Conservation (phyloP, 306 rosid genomes). For the Vigna unguiculata region DNA sequence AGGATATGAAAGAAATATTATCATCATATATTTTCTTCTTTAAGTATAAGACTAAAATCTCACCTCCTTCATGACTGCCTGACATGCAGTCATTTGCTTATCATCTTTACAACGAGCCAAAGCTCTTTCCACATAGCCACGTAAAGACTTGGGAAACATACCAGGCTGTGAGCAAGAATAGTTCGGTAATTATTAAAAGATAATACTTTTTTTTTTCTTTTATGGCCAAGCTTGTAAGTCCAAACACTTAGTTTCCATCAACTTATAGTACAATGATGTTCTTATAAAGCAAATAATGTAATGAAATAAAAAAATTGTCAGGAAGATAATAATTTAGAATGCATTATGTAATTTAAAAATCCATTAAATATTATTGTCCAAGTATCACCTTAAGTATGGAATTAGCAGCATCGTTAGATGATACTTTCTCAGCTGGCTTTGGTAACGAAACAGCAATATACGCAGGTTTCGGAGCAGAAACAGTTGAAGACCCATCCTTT, state of each 20-base stretch:
- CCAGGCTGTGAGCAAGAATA: constrained; percentile 74
- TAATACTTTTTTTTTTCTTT: neutral
- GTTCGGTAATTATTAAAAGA: constrained; percentile 36
- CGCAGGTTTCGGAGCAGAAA: constrained; percentile 73
- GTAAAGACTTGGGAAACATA: constrained; percentile 85
- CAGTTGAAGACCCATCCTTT: constrained; percentile 65
- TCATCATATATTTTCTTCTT: neutral
- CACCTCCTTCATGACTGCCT: constrained; percentile 90
- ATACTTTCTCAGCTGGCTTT: constrained; percentile 63
- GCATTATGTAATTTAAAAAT: constrained; percentile 22
- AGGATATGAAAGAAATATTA: constrained; percentile 26
- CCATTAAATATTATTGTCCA: constrained; percentile 31
- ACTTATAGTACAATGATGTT: constrained; percentile 13
- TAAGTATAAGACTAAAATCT: constrained; percentile 35
- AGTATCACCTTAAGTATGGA: constrained; percentile 75
- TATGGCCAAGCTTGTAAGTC: neutral
- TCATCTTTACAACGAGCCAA: constrained; percentile 96
- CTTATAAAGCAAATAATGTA: constrained; percentile 21
- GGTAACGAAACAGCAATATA: constrained; percentile 84
- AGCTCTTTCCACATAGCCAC: constrained; percentile 96
- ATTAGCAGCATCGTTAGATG: constrained; percentile 73
- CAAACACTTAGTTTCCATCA: neutral
- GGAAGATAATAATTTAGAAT: neutral
- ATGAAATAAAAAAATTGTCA: constrained; percentile 17
- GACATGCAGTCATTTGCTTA: constrained; percentile 79